These are phyloP conservation scores for Cystobasidium onofrii DNA, from an alignment of 768 basidiomycete species.

Conservation along the genomic window DNA sequence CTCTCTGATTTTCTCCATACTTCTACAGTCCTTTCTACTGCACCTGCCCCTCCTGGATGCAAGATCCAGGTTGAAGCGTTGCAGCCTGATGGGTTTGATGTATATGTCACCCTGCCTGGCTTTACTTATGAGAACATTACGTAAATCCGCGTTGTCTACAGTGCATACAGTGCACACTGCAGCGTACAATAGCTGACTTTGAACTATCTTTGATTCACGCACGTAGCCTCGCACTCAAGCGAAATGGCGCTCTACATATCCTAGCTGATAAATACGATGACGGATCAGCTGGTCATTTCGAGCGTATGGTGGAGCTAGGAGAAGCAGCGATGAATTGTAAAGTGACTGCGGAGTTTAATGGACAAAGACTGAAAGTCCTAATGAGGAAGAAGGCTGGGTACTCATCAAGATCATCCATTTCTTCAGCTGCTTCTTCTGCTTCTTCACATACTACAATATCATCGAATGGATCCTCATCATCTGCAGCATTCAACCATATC, in stretches of 20 bases:
- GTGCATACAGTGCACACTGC: too few species aligned
- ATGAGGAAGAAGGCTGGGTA: slow-evolving; percentile 4
- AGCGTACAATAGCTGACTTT: too few species aligned
- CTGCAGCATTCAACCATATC: too few species aligned
- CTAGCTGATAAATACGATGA: slow-evolving; percentile 29
- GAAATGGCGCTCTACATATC: slow-evolving; percentile 28
- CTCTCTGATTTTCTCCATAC: background rate
- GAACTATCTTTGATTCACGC: too few species aligned
- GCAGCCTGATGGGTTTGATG: slow-evolving; percentile 15
- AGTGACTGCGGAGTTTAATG: slow-evolving; percentile 28
- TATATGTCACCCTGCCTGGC: slow-evolving; percentile 18
- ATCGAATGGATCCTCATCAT: background rate
- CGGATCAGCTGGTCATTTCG: slow-evolving; percentile 14
- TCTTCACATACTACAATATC: background rate
- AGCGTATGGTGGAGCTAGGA: slow-evolving; percentile 19
- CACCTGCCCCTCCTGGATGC: slow-evolving; percentile 8
- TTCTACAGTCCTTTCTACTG: slow-evolving; percentile 18
- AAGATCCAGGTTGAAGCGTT: slow-evolving; percentile 25
- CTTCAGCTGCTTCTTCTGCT: background rate
- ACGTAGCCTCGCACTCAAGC: slow-evolving; percentile 29
- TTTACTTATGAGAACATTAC: slow-evolving; percentile 29
- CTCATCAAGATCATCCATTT: background rate
- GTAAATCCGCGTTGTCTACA: too few species aligned
- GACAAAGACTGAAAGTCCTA: slow-evolving; percentile 13
- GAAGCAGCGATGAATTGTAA: slow-evolving; percentile 15